A percentile compares a stretch with the other conserved stretches of the same genome.
Conservation (phyloP, 257 asterid genomes). For the Ocimum tenuiflorum region DNA sequence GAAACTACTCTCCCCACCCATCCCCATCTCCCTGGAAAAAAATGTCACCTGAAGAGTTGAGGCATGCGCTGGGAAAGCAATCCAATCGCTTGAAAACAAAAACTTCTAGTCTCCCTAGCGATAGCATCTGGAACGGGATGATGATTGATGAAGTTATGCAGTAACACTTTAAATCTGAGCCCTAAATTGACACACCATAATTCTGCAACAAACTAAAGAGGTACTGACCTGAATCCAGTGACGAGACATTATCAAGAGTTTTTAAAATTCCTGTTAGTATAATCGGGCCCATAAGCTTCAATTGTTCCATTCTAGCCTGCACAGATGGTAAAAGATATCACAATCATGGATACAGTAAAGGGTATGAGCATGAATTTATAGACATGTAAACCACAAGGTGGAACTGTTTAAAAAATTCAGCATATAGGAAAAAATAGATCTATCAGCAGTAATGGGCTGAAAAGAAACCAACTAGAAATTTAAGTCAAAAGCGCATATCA, state of each 20-base stretch:
- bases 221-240: constrained; percentile 57
- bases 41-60: constrained; percentile 71
- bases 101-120: constrained; percentile 72
- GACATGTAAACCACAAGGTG: background rate
- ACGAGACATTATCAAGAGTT: constrained; percentile 62
- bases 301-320: constrained; percentile 79
- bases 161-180: constrained; percentile 1
- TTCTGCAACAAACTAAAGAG: constrained; percentile 23
- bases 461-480: background rate
- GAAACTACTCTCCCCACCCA: background rate
- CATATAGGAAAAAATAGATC: constrained; percentile 6
- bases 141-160: constrained; percentile 12
- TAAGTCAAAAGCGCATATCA: background rate
- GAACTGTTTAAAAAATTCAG: constrained; percentile 7
- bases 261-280: constrained; percentile 68
- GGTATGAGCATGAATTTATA: constrained; percentile 4
- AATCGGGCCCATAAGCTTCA: constrained; percentile 93
- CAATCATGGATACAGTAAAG: constrained; percentile 5
- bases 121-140: constrained; percentile 52
- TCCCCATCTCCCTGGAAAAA: background rate
- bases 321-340: constrained; percentile 11
- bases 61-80: constrained; percentile 96
- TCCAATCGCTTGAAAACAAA: constrained; percentile 91
- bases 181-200: constrained; percentile 16
- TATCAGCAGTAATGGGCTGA: background rate